Conservation (phyloP, 2,329 filamentous ascomycete genomes). For the Knufia fluminis region DNA sequence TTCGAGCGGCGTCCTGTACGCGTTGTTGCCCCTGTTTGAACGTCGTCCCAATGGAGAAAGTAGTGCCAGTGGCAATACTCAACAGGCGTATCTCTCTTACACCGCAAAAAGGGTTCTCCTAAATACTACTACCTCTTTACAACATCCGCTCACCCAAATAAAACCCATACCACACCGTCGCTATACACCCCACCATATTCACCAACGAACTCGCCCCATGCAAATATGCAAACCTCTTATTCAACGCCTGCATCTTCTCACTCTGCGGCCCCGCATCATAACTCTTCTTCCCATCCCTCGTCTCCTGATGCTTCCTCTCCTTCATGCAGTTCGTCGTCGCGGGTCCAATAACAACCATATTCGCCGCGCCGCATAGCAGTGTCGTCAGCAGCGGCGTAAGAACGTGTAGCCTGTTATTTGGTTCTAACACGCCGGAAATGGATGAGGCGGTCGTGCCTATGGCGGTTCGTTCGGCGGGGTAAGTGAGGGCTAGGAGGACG, state of each 20-base stretch:
- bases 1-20: too few species aligned
- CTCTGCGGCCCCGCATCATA: conserved; percentile 72
- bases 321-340: conserved; percentile 65
- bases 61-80: too few species aligned
- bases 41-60: too few species aligned
- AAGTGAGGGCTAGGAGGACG: conserved; percentile 65
- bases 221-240: conserved; percentile 66
- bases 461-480: conserved; percentile 51
- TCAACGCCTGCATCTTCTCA: conserved; percentile 70
- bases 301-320: conserved; percentile 72
- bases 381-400: conserved; percentile 61
- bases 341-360: conserved; percentile 64
- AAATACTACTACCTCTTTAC: too few species aligned
- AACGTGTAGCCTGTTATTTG: conserved; percentile 54
- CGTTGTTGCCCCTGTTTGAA: too few species aligned
- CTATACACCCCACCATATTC: conserved; percentile 62
- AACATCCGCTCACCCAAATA: conserved; percentile 57
- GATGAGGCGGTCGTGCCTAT: conserved; percentile 33
- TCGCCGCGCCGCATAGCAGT: conserved; percentile 61
- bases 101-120: too few species aligned
- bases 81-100: too few species aligned
- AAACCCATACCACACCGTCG: conserved; percentile 68
- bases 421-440: conserved; percentile 49
- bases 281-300: conserved; percentile 78
- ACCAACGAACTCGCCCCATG: conserved; percentile 75